Evolutionary conservation across 2,329 filamentous ascomycete species (phyloP).

Genomic region (Diaporthe destruens): DNA sequence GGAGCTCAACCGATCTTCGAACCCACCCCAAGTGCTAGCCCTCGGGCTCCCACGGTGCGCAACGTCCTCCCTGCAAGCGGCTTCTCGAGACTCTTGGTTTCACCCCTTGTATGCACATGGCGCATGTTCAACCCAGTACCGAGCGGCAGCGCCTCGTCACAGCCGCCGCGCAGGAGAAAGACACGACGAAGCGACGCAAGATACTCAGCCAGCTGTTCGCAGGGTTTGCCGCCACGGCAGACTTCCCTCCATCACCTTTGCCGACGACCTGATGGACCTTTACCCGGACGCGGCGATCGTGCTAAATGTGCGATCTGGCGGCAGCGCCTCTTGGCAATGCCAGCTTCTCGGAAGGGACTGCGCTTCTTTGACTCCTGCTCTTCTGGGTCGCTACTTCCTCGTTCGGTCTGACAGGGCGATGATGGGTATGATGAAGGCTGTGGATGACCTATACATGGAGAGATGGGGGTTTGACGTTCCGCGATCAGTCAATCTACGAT

Average conservation of each 20-base stretch:
- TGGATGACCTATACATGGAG: conserved; percentile 28
- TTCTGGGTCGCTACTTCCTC: conserved; percentile 39
- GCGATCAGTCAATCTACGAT: conserved; percentile 35
- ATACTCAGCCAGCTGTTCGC: conserved; percentile 50
- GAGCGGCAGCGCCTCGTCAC: conserved; percentile 46
- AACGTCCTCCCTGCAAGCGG: conserved; percentile 53
- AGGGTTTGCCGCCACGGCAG: conserved; percentile 47
- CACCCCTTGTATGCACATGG: conserved; percentile 51
- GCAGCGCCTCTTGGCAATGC: conserved; percentile 32
- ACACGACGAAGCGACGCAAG: conserved; percentile 47
- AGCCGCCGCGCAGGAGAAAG: conserved; percentile 47
- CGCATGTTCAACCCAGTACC: conserved; percentile 43
- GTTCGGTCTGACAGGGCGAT: conserved; percentile 38
- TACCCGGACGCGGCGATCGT: conserved; percentile 52
- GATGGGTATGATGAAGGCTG: conserved; percentile 40
- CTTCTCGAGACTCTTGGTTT: conserved; percentile 49
- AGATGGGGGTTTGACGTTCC: conserved; percentile 38
- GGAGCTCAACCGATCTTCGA: conserved; percentile 8
- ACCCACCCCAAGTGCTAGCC: conserved; percentile 29
- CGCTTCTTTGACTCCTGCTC: conserved; percentile 39
- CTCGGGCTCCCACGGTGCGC: conserved; percentile 52
- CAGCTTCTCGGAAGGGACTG: conserved; percentile 38
- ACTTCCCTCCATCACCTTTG: conserved; percentile 51
- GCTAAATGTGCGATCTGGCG: conserved; percentile 46
- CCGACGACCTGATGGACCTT: conserved; percentile 55